phyloP scores from a whole-genome alignment of 2,329 filamentous ascomycete species.

The Diaporthe australafricana region DNA sequence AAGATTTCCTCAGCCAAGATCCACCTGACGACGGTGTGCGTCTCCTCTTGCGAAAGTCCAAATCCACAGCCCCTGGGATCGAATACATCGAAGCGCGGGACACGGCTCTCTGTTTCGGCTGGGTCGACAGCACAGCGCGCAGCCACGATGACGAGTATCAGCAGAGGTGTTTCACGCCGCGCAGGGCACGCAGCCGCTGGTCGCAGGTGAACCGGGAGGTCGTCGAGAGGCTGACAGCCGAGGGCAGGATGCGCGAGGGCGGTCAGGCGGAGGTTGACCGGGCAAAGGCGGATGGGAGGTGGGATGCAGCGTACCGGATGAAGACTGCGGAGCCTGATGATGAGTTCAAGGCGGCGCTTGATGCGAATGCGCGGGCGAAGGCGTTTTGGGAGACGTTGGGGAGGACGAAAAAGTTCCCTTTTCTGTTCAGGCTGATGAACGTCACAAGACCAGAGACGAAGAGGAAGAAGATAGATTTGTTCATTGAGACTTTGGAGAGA shows the following conservation, averaged over 20 bases:
- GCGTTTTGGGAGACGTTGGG: slow-evolving; percentile 18
- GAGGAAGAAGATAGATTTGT: slow-evolving; percentile 13
- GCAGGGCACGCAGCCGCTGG: slow-evolving; percentile 23
- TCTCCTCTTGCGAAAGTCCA: slow-evolving; percentile 20
- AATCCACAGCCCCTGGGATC: slow-evolving; percentile 9
- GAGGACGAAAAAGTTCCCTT: slow-evolving; percentile 14
- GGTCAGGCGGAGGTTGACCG: slow-evolving; percentile 8
- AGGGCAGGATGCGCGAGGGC: slow-evolving; percentile 19
- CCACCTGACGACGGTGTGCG: slow-evolving; percentile 12
- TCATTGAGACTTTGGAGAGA: slow-evolving; percentile 22
- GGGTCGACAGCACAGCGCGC: slow-evolving; percentile 12
- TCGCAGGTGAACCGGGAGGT: slow-evolving; percentile 18
- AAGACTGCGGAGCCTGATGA: slow-evolving; percentile 21
- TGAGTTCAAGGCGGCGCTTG: slow-evolving; percentile 21
- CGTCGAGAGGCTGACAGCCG: slow-evolving; percentile 9
- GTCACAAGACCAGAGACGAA: slow-evolving; percentile 21
- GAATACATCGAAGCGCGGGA: slow-evolving; percentile 8
- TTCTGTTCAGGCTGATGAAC: slow-evolving; percentile 26
- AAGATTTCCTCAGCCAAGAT: neutral
- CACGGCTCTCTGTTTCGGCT: slow-evolving; percentile 19
- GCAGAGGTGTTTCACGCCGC: slow-evolving; percentile 14
- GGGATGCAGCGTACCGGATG: slow-evolving; percentile 31
- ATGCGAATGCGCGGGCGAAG: slow-evolving; percentile 14
- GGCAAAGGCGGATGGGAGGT: slow-evolving; percentile 24
- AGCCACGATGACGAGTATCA: slow-evolving; percentile 15